These are phyloP conservation scores for Isatis tinctoria DNA, from an alignment of 345 rosid genomes.

Conservation along the genomic window DNA sequence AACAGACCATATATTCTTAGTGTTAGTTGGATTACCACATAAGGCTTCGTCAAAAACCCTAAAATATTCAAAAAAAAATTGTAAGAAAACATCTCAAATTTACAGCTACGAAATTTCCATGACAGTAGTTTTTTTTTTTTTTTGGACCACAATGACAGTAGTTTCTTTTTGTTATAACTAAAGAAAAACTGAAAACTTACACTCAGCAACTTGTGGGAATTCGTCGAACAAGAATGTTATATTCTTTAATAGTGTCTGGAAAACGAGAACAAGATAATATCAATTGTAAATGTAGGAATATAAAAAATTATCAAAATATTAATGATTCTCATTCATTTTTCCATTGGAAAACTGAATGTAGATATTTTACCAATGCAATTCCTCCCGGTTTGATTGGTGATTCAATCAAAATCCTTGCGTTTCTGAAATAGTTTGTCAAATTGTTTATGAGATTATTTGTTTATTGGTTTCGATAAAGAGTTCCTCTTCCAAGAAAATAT, in stretches of 20 bases:
- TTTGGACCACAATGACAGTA: too few relatives aligned
- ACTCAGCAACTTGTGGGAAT: slow-evolving; percentile 58
- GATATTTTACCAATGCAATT: slow-evolving; percentile 53
- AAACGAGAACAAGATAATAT: background rate
- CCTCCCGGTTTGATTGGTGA: slow-evolving; percentile 86
- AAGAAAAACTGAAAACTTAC: slow-evolving; percentile 31
- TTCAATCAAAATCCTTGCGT: slow-evolving; percentile 53
- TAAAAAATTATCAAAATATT: background rate
- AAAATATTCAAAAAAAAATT: background rate
- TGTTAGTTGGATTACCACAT: slow-evolving; percentile 35
- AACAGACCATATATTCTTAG: slow-evolving; percentile 37
- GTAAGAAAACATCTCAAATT: background rate
- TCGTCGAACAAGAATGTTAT: slow-evolving; percentile 55
- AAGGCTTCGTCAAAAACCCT: slow-evolving; percentile 70
- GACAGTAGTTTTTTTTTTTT: too few relatives aligned
- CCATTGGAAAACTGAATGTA: background rate
- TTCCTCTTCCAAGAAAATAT: too few relatives aligned
- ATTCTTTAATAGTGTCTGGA: slow-evolving; percentile 51
- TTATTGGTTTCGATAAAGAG: background rate
- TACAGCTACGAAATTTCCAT: background rate
- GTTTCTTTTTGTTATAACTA: background rate
- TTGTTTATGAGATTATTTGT: background rate
- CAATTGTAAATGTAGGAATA: too few relatives aligned
- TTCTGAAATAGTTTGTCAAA: slow-evolving; percentile 39
- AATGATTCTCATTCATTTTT: background rate